phyloP scores from a whole-genome alignment of 768 basidiomycete genomes.

The Chalciporus piperatus region DNA sequence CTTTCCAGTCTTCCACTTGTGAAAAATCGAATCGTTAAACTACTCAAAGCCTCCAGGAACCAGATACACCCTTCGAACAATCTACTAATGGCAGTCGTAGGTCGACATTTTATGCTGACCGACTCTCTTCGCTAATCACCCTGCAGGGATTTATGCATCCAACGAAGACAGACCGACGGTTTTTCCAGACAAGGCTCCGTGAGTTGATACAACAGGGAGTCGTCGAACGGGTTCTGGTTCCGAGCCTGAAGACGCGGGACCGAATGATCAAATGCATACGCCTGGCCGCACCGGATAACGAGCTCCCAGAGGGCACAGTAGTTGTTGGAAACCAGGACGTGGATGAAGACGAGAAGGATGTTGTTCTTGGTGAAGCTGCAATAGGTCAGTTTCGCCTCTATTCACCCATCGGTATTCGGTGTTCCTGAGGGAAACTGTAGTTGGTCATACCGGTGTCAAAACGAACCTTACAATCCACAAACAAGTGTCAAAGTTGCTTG shows the following conservation, averaged over 20 bases:
- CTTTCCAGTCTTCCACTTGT: conserved; percentile 73
- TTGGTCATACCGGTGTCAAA: conserved; percentile 43
- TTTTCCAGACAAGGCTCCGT: conserved; percentile 72
- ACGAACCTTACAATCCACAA: conserved; percentile 69
- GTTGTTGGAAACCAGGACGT: conserved; percentile 32
- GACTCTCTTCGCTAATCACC: conserved; percentile 1
- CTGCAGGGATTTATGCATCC: conserved; percentile 72
- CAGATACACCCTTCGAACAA: conserved; percentile 72
- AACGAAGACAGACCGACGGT: conserved; percentile 74
- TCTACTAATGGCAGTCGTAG: conserved; percentile 72
- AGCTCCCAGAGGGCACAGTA: conserved; percentile 34
- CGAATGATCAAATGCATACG: conserved; percentile 64
- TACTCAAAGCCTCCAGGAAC: conserved; percentile 69
- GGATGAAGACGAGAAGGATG: conserved; percentile 41
- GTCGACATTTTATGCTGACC: conserved; percentile 20
- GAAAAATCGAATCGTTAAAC: conserved; percentile 64
- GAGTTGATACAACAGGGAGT: conserved; percentile 71
- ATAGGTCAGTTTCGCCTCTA: conserved; percentile 25
- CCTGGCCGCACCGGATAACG: conserved; percentile 45
- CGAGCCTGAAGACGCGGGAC: conserved; percentile 48
- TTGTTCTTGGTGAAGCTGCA: conserved; percentile 28
- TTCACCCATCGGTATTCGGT: not conserved
- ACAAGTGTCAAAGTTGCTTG: conserved; percentile 73
- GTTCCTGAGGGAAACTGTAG: conserved; percentile 17
- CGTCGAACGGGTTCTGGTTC: conserved; percentile 73